Percentiles rank a stretch among this genome's conserved stretches.
Conservation (phyloP, 352 stramenopile species). For the Globisporangium barbulae region DNA sequence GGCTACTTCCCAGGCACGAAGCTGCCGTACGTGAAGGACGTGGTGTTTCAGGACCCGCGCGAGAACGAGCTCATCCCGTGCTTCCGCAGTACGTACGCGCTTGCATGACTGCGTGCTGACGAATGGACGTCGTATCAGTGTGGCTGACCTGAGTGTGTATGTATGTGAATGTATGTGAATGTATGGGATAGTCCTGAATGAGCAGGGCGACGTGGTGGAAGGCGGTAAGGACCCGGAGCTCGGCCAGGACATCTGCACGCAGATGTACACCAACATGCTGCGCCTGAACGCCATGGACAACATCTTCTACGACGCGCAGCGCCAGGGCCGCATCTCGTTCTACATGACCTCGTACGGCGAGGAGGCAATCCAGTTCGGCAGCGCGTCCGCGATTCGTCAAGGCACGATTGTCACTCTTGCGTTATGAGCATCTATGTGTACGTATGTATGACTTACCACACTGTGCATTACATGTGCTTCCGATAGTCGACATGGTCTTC, state of each 20-base stretch:
- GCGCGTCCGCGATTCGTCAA: constrained; percentile 85
- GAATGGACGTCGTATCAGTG: background rate
- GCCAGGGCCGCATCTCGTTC: constrained; percentile 98
- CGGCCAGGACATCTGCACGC: constrained; percentile 64
- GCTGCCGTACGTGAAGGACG: constrained; percentile 86
- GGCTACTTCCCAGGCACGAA: constrained; percentile 73
- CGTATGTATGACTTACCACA: background rate
- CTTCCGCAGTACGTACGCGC: constrained; percentile 79
- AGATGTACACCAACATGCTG: constrained; percentile 88
- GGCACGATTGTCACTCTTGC: constrained; percentile 13
- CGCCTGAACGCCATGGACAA: constrained; percentile 94
- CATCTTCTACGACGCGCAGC: constrained; percentile 96
- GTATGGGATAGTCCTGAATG: constrained; percentile 69
- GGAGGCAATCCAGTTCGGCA: constrained; percentile 95
- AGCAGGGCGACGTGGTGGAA: constrained; percentile 73
- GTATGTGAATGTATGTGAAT: constrained; percentile 3
- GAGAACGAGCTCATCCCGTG: constrained; percentile 83
- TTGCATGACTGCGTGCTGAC: background rate
- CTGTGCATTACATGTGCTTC: background rate
- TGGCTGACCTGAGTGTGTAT: constrained; percentile 23
- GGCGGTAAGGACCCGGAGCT: constrained; percentile 74
- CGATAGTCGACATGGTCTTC: constrained; percentile 91
- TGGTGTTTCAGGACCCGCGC: constrained; percentile 88
- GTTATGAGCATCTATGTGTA: background rate
- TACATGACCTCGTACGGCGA: constrained; percentile 95